phyloP scores from a whole-genome alignment of 192 early-diverging fungal genomes.

The Phycomyces blakesleeanus region DNA sequence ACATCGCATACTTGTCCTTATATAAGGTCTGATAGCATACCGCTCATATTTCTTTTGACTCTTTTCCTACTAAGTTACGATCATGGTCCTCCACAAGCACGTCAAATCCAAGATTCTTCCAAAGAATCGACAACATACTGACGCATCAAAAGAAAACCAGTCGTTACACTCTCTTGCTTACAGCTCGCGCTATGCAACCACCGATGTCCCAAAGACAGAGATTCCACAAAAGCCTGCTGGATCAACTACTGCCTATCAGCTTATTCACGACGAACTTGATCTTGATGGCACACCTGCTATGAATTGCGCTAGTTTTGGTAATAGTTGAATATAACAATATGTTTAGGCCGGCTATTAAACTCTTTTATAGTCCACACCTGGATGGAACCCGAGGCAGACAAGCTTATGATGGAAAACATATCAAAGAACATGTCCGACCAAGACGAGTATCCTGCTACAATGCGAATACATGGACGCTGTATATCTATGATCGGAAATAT shows the following conservation, averaged over 20 bases:
- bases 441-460: conserved; percentile 69
- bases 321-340: neutral
- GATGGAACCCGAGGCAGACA: conserved; percentile 70
- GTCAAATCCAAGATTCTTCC: conserved; percentile 25
- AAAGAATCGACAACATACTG: neutral
- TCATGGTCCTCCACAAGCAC: conserved; percentile 32
- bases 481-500: conserved; percentile 67
- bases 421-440: conserved; percentile 65
- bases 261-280: conserved; percentile 70
- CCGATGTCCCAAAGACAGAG: conserved; percentile 40
- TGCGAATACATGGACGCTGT: conserved; percentile 63
- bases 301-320: conserved; percentile 57
- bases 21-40: too few species aligned
- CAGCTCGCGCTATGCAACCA: conserved; percentile 42
- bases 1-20: too few species aligned
- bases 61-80: too few species aligned
- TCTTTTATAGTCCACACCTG: conserved; percentile 52
- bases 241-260: conserved; percentile 60
- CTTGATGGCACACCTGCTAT: conserved; percentile 60
- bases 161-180: conserved; percentile 35
- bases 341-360: too few species aligned
- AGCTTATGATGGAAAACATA: conserved; percentile 63
- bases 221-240: conserved; percentile 40
- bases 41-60: too few species aligned
- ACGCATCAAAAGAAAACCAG: neutral